Conservation (phyloP, 495 filamentous ascomycete species). For the Xylaria bambusicola region DNA sequence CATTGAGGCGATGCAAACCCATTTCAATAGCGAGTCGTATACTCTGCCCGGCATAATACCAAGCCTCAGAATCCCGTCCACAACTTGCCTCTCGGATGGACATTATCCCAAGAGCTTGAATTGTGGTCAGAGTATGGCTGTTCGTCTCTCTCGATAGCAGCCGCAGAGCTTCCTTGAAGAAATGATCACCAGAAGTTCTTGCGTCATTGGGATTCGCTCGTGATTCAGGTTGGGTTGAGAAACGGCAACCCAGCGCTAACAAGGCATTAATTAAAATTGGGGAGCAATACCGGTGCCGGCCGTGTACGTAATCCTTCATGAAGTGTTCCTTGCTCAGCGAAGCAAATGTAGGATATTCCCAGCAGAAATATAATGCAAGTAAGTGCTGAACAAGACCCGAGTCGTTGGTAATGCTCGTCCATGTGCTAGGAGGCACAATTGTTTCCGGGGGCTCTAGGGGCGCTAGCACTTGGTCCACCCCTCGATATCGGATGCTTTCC, state of each 20-base stretch:
- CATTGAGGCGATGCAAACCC: constrained; percentile 57
- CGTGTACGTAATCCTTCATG: constrained; percentile 60
- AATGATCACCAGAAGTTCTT: constrained; percentile 69
- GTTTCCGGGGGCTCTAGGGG: constrained; percentile 35
- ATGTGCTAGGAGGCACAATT: constrained; percentile 45
- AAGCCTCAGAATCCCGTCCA: constrained; percentile 65
- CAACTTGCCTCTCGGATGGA: constrained; percentile 65
- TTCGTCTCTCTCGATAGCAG: constrained; percentile 60
- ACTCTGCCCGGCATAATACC: constrained; percentile 66
- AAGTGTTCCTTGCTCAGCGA: constrained; percentile 75
- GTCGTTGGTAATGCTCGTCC: constrained; percentile 66
- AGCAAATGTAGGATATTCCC: constrained; percentile 76
- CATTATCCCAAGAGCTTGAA: constrained; percentile 80
- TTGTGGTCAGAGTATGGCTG: constrained; percentile 67
- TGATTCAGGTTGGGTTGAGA: constrained; percentile 65
- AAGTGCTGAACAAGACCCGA: constrained; percentile 60
- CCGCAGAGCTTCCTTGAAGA: constrained; percentile 66
- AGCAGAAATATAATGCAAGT: constrained; percentile 73
- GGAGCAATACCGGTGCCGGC: constrained; percentile 65
- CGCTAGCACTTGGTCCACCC: constrained; percentile 41
- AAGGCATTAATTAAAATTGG: constrained; percentile 75
- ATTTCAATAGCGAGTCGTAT: constrained; percentile 67
- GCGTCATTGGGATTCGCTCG: constrained; percentile 61
- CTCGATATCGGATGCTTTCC: constrained; percentile 30
- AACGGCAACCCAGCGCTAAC: constrained; percentile 71